Evolutionary conservation across 140 eudicot species (phyloP).

Genomic region (Ambrosia hybrid): DNA sequence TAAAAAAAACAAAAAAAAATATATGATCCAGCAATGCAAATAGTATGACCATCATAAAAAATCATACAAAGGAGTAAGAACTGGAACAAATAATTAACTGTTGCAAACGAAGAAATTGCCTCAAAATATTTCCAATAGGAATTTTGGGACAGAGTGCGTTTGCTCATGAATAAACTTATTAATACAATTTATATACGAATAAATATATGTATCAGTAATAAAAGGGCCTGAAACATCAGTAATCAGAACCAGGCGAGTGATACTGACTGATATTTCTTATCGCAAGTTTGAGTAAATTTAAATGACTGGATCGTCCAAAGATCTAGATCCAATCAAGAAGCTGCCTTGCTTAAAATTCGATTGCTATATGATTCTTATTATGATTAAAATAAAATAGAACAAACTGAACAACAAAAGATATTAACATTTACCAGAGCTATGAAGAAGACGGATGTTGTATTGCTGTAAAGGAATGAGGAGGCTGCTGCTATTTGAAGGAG

Average conservation of each 20-base stretch:
- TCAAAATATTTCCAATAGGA: conserved; percentile 40
- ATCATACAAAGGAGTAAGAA: conserved; percentile 13
- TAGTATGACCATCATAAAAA: background rate
- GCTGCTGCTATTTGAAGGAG: conserved; percentile 26
- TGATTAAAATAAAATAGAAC: no score
- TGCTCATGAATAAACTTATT: conserved; percentile 12
- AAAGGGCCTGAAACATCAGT: conserved; percentile 54
- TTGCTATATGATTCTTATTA: no score
- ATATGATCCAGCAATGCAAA: background rate
- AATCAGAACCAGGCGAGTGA: conserved; percentile 59
- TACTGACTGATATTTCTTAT: conserved; percentile 24
- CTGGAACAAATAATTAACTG: background rate
- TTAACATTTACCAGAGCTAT: background rate
- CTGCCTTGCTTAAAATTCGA: conserved; percentile 41
- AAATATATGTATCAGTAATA: conserved; percentile 31
- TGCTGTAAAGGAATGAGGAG: background rate
- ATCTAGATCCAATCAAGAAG: conserved; percentile 49
- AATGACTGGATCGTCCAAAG: conserved; percentile 24
- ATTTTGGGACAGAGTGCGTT: conserved; percentile 60
- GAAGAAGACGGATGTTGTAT: background rate
- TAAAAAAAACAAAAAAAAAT: no score
- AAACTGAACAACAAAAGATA: background rate
- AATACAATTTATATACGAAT: no score
- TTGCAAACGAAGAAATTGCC: conserved; percentile 62
- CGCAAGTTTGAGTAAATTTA: conserved; percentile 39